phyloP scores from a whole-genome alignment of 2,329 filamentous ascomycete species.

The Basipetospora chlamydospora region DNA sequence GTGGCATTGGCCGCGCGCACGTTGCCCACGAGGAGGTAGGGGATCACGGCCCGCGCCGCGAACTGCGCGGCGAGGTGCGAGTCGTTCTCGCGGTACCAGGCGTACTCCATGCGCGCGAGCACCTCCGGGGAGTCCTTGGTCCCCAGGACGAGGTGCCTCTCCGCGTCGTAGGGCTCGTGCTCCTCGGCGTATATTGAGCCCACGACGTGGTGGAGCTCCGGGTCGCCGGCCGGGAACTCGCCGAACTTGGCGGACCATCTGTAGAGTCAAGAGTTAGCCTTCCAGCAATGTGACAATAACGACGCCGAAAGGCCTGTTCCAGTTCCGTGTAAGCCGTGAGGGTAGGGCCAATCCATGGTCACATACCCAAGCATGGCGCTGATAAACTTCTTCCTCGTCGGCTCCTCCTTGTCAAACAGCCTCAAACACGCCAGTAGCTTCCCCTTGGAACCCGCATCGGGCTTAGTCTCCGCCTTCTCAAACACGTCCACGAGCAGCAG shows the following conservation, averaged over 20 bases:
- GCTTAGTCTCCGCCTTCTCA: constrained; percentile 67
- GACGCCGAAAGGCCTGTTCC: no score
- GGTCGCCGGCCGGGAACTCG: constrained; percentile 80
- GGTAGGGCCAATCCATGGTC: neutral
- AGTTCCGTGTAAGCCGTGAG: no score
- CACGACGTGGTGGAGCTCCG: constrained; percentile 84
- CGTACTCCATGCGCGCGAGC: constrained; percentile 72
- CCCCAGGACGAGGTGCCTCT: constrained; percentile 75
- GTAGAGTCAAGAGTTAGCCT: constrained; percentile 4
- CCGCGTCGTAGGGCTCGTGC: constrained; percentile 83
- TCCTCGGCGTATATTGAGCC: constrained; percentile 86
- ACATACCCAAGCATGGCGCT: constrained; percentile 64
- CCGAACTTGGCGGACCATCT: constrained; percentile 75
- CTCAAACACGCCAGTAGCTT: constrained; percentile 65
- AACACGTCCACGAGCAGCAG: constrained; percentile 83
- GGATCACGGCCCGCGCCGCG: constrained; percentile 72
- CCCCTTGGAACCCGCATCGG: constrained; percentile 60
- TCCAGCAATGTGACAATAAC: neutral
- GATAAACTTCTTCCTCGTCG: constrained; percentile 85
- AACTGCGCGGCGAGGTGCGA: constrained; percentile 79
- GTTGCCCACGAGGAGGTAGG: constrained; percentile 84
- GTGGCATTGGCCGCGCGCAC: constrained; percentile 75
- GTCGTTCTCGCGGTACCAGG: constrained; percentile 84
- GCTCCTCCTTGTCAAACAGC: constrained; percentile 69
- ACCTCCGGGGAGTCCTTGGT: constrained; percentile 76